Evolutionary conservation across 2,329 filamentous ascomycete species (phyloP), one percentile per base, ranked within the genome.

Genomic region (Diaporthe vaccinii): DNA sequence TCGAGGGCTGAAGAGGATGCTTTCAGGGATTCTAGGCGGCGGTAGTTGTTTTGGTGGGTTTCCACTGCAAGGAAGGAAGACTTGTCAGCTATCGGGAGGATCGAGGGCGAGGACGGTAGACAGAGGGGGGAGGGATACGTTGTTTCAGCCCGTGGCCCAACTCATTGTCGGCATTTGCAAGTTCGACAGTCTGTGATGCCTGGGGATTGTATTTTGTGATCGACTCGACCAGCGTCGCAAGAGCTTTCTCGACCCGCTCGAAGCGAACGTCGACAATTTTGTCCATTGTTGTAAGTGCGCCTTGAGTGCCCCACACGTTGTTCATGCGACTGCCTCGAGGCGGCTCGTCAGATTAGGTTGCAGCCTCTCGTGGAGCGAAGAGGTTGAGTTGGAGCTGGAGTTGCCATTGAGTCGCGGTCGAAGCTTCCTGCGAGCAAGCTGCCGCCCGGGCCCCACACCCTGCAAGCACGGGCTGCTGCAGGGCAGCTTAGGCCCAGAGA

Each of bases 191-290:
- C 36, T 92, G 90, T 49, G 87, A 84, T 6, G 90, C 86, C 9
- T 93, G 94, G 0, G 95, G 94, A 80, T 95, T 95, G 84, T 96
- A 96, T 78, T 95, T 94, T 8, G 94, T 89, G 77, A 97, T 93
- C 0, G 94, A 96, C 82, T 95, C 93, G 79, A 95, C 92, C 46
- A 97, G 87, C 39, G 87, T 91, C 17, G 90, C 89, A 28, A 97
- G 86, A 1, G 91, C 91, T 79, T 89, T 90, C 79, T 94, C 92
- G 41, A 94, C 86, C 67, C 91, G 90, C 81, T 93, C 90, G 76
- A 94, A 93, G 79, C 89, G 91, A 61, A 80, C 82, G 77, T 93
- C 91, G 9, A 94, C 87, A 67, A 89, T 84, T 62, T 87, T 87
- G 78, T 94, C 90, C 92, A 94, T 94, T 41, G 69, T 80, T 72